phyloP scores from a whole-genome alignment of 1,284 basidiomycete genomes.

The Cryptococcus sp. region DNA sequence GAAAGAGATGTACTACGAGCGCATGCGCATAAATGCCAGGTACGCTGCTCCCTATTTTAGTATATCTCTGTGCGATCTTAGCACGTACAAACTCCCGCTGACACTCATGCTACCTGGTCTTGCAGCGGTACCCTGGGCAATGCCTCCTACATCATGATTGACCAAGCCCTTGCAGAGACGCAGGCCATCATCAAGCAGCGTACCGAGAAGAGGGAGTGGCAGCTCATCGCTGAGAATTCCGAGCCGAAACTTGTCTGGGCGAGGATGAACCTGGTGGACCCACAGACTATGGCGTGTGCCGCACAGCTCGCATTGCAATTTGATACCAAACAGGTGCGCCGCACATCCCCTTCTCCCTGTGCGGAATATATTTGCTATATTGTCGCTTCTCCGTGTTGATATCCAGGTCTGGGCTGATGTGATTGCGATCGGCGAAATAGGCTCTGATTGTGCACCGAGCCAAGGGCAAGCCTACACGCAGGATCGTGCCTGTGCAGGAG shows the following conservation, averaged over 20 bases:
- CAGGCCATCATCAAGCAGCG: constrained; percentile 15
- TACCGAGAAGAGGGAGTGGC: constrained; percentile 18
- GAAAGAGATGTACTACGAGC: constrained; percentile 15
- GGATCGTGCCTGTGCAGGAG: constrained; percentile 21
- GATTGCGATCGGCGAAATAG: neutral
- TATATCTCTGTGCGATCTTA: neutral
- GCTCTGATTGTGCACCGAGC: constrained; percentile 15
- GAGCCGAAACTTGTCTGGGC: constrained; percentile 17
- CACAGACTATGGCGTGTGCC: constrained; percentile 13
- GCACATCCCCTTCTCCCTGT: too few relatives aligned
- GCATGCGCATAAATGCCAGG: constrained; percentile 22
- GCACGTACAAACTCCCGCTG: neutral
- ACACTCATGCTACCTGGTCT: neutral
- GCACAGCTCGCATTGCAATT: constrained; percentile 25
- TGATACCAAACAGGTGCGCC: constrained; percentile 24
- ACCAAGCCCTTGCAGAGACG: constrained; percentile 14
- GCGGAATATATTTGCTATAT: too few relatives aligned
- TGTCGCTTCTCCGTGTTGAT: neutral
- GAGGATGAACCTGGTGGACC: constrained; percentile 20
- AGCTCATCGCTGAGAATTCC: constrained; percentile 17
- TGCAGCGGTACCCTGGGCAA: constrained; percentile 14
- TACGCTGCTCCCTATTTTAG: constrained; percentile 8
- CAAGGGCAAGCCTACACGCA: constrained; percentile 7
- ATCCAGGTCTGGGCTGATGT: neutral
- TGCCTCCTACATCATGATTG: constrained; percentile 13